Evolutionary conservation across 306 rosid species (phyloP).

Genomic region (Glycine soja): DNA sequence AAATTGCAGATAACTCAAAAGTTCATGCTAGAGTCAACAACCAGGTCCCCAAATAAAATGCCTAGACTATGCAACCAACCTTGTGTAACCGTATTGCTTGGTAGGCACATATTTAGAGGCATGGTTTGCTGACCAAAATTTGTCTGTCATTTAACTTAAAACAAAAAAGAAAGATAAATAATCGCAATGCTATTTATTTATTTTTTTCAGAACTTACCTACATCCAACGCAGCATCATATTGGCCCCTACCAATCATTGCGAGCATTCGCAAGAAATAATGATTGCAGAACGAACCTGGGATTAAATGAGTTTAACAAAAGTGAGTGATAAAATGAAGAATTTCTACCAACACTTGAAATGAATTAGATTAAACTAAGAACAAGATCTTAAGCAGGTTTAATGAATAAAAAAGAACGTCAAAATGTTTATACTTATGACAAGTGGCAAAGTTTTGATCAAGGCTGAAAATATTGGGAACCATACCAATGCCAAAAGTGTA

Average conservation of each 20-base stretch:
- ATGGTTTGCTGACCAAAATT: conserved; percentile 22
- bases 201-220: conserved; percentile 61
- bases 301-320: conserved; percentile 26
- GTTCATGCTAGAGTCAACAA: neutral
- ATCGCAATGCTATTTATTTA: neutral
- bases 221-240: conserved; percentile 70
- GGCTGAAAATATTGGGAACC: conserved; percentile 31
- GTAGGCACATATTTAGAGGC: neutral
- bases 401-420: neutral
- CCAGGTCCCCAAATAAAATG: conserved; percentile 24
- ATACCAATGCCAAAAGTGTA: conserved; percentile 92
- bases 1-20: conserved; percentile 7
- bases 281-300: conserved; percentile 90
- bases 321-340: conserved; percentile 25
- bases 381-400: conserved; percentile 19
- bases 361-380: neutral
- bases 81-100: neutral
- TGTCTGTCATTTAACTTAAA: neutral
- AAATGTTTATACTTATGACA: neutral
- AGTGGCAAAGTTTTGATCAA: conserved; percentile 8
- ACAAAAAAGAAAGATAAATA: conserved; percentile 19
- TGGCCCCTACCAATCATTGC: conserved; percentile 82
- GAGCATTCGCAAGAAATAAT: conserved; percentile 88
- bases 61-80: neutral
- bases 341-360: conserved; percentile 6